phyloP scores from a whole-genome alignment of 2,329 filamentous ascomycete genomes.

The Hypoxylon sp. region DNA sequence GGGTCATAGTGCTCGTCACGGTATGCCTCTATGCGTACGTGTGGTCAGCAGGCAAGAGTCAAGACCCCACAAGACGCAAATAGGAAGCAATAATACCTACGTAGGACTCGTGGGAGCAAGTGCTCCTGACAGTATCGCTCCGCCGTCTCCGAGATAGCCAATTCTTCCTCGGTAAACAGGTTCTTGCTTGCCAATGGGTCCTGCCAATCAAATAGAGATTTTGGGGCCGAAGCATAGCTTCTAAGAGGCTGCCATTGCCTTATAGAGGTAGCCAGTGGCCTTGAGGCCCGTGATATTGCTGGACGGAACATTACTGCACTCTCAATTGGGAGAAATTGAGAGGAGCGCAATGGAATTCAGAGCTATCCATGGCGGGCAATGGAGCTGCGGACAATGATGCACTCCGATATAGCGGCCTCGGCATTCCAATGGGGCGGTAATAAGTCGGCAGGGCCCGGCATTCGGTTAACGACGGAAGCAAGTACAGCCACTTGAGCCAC shows the following conservation, averaged over 20 bases:
- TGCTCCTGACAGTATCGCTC: slow-evolving; percentile 95
- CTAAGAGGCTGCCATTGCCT: slow-evolving; percentile 41
- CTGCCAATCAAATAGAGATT: slow-evolving; percentile 84
- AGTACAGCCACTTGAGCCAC: slow-evolving; percentile 2
- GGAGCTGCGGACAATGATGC: slow-evolving; percentile 31
- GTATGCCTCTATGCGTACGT: slow-evolving; percentile 59
- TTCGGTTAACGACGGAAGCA: slow-evolving; percentile 23
- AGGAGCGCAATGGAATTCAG: slow-evolving; percentile 19
- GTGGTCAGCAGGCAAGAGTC: slow-evolving; percentile 33
- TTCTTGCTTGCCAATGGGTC: slow-evolving; percentile 84
- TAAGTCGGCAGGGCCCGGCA: slow-evolving; percentile 8
- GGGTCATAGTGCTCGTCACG: slow-evolving; percentile 89
- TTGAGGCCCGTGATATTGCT: slow-evolving; percentile 43
- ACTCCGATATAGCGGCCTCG: slow-evolving; percentile 29
- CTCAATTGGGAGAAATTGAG: slow-evolving; percentile 37
- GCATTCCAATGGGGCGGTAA: slow-evolving; percentile 27
- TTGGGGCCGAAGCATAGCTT: slow-evolving; percentile 51
- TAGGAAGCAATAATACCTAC: slow-evolving; percentile 71
- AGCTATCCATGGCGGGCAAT: slow-evolving; percentile 29
- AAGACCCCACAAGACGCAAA: background rate
- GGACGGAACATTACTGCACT: slow-evolving; percentile 49
- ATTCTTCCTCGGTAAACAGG: slow-evolving; percentile 89
- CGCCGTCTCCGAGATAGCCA: slow-evolving; percentile 90
- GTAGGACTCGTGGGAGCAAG: slow-evolving; percentile 85
- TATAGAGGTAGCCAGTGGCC: slow-evolving; percentile 38